phyloP scores from a whole-genome alignment of 805 yeast genomes.

The Lachancea sp. region DNA sequence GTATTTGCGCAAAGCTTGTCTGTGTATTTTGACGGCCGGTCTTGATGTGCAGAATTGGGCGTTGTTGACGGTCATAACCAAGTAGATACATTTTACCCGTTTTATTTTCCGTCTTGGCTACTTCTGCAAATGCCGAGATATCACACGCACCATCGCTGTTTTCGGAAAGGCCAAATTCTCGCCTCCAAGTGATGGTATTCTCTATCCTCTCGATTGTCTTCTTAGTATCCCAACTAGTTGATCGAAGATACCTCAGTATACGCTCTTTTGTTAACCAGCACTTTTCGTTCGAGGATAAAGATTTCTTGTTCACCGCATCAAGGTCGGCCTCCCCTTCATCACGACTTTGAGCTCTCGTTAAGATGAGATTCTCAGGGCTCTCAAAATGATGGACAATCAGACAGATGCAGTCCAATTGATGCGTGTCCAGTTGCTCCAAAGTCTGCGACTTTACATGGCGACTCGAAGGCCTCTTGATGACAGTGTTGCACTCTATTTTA shows the following conservation, averaged over 20 bases:
- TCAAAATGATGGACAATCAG: not conserved
- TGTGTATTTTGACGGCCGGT: constrained; percentile 52
- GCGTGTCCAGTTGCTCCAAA: constrained; percentile 12
- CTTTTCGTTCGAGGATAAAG: constrained; percentile 24
- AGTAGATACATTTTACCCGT: constrained; percentile 50
- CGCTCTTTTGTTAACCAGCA: constrained; percentile 45
- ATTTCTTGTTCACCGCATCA: not conserved
- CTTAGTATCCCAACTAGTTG: constrained; percentile 44
- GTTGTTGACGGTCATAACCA: constrained; percentile 48
- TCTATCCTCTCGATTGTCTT: constrained; percentile 41
- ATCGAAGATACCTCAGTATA: constrained; percentile 44
- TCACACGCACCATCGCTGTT: constrained; percentile 29
- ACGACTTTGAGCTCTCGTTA: not conserved
- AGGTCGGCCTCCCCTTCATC: not conserved
- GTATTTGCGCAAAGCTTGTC: constrained; percentile 47
- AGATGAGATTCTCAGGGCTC: not conserved
- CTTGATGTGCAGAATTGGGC: constrained; percentile 48
- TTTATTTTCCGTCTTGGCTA: constrained; percentile 42
- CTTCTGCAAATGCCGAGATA: constrained; percentile 34
- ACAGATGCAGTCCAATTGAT: not conserved
- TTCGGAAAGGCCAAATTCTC: constrained; percentile 42
- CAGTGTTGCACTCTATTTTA: constrained; percentile 19
- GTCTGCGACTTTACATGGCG: constrained; percentile 15
- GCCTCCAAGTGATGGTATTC: constrained; percentile 48
- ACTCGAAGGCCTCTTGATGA: constrained; percentile 21